phyloP scores from a whole-genome alignment of 148 eudicot species.

The Beta vulgaris region DNA sequence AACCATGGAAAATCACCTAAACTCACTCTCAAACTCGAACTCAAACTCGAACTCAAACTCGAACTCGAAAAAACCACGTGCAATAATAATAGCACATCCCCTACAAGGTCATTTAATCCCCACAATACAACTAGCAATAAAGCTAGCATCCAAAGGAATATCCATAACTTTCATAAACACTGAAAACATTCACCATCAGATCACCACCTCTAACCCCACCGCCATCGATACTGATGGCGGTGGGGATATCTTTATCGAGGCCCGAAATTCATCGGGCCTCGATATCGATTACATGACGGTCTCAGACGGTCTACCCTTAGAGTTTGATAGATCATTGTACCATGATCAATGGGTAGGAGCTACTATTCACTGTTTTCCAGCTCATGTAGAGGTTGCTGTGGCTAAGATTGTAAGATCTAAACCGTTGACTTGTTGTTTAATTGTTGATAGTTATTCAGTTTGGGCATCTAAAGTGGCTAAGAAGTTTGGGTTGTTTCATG shows the following conservation, averaged over 20 bases:
- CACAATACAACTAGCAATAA: slow-evolving; percentile 51
- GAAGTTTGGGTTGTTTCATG: slow-evolving; percentile 49
- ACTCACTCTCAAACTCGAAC: not conserved
- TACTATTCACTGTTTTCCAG: slow-evolving; percentile 21
- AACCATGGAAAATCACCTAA: no score
- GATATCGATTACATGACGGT: slow-evolving; percentile 27
- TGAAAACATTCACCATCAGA: slow-evolving; percentile 49
- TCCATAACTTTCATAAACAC: slow-evolving; percentile 73
- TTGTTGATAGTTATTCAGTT: slow-evolving; percentile 60
- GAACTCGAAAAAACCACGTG: slow-evolving; percentile 37
- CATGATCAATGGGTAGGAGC: slow-evolving; percentile 24
- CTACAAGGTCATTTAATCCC: slow-evolving; percentile 61
- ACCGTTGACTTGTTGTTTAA: slow-evolving; percentile 32
- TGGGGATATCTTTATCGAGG: slow-evolving; percentile 39
- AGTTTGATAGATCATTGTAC: slow-evolving; percentile 18
- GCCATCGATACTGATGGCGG: not conserved
- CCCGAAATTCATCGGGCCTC: not conserved
- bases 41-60: not conserved
- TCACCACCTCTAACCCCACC: slow-evolving; percentile 17
- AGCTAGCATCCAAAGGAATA: slow-evolving; percentile 58
- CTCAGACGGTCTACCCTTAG: slow-evolving; percentile 27
- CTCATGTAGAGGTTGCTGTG: slow-evolving; percentile 25
- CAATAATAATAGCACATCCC: slow-evolving; percentile 47
- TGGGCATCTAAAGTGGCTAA: slow-evolving; percentile 48
- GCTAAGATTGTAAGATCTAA: slow-evolving; percentile 15